Base-by-base conservation (phyloP, 2,329 filamentous ascomycete species). In the Aphanocladium album region DNA sequence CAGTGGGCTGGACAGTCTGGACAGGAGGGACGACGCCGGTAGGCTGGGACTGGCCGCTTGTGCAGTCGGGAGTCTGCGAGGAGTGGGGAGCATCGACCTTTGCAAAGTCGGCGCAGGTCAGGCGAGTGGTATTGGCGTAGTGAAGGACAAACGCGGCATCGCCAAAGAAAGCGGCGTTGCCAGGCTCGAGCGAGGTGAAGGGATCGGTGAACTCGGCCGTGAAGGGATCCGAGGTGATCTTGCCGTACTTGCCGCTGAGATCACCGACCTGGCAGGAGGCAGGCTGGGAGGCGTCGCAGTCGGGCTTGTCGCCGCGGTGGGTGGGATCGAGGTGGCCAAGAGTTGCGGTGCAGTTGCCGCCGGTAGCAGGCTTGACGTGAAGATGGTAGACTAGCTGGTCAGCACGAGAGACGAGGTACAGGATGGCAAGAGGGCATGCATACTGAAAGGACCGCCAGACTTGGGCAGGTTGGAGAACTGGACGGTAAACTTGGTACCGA, bases 221-320 rank as follows among this genome's bases (percentile, higher is more conserved):
- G 69, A 80, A 86, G 14, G 80, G 76, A 64, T 80, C 79, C 30
- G 73, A 71, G 27, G 73, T 77, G 67, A 89, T 82, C 62, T 79
- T 79, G 63, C 89, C 89, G 68, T 88, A 78, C 77, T 93, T 93
- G 70, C 90, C 90, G 67, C 84, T 83, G 60, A 92, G 78, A 71
- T 93, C 90, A 65, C 90, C 90, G 12, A 90, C 84, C 74, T 93
- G 85, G 77, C 90, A 95, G 11, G 83, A 86, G 63, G 82, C 73
- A 8, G 87, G 87, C 7, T 76, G 69, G 11, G 70, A 66, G 12
- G 74, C 41, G 68, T 91, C 79, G 74, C 90, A 93, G 5, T 80
- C 67, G 5, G 85, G 77, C 1, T 73, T 74, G 69, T 91, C 84
- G 64, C 84, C 85, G 55, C 88, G 86, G 54, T 79, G 70, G 71